Conservation (phyloP, 2,329 filamentous ascomycete genomes). For the Myrmaecium sp. region DNA sequence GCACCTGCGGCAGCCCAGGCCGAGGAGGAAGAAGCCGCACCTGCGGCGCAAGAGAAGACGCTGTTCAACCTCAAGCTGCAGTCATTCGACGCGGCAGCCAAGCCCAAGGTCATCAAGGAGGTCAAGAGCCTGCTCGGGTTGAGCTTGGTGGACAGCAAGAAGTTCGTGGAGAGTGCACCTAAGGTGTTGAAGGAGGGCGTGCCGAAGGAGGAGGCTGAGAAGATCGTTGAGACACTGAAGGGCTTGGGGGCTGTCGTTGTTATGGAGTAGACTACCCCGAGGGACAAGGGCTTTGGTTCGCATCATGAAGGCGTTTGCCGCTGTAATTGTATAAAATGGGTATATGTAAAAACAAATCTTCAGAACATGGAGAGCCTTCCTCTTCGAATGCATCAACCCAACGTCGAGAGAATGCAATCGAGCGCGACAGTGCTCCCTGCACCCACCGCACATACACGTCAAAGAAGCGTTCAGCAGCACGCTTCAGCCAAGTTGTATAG, state of each 20-base stretch:
- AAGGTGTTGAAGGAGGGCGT: slow-evolving; percentile 99
- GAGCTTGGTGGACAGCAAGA: slow-evolving; percentile 98
- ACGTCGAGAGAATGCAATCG: slow-evolving; percentile 1
- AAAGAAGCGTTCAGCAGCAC: neutral
- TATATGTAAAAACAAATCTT: slow-evolving; percentile 4
- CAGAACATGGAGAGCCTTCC: no score
- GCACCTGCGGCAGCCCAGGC: slow-evolving; percentile 44
- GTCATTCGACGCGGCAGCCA: slow-evolving; percentile 71
- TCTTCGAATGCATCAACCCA: neutral
- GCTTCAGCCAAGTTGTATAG: slow-evolving; percentile 21
- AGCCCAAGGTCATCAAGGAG: slow-evolving; percentile 99
- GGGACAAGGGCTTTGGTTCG: slow-evolving; percentile 1
- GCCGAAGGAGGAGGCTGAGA: slow-evolving; percentile 97
- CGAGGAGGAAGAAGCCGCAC: slow-evolving; percentile 75
- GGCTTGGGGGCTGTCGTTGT: slow-evolving; percentile 72
- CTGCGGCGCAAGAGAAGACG: slow-evolving; percentile 81
- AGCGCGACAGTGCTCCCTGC: neutral
- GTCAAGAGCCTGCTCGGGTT: slow-evolving; percentile 90
- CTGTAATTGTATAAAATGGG: slow-evolving; percentile 1
- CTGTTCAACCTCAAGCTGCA: slow-evolving; percentile 92
- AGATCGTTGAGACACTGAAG: slow-evolving; percentile 93
- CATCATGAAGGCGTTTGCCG: no score
- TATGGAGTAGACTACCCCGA: slow-evolving; percentile 55
- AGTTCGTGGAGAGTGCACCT: slow-evolving; percentile 95
- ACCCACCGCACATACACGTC: neutral